phyloP scores from a whole-genome alignment of 2,329 filamentous ascomycete genomes.

The Sphaerulina populicola region DNA sequence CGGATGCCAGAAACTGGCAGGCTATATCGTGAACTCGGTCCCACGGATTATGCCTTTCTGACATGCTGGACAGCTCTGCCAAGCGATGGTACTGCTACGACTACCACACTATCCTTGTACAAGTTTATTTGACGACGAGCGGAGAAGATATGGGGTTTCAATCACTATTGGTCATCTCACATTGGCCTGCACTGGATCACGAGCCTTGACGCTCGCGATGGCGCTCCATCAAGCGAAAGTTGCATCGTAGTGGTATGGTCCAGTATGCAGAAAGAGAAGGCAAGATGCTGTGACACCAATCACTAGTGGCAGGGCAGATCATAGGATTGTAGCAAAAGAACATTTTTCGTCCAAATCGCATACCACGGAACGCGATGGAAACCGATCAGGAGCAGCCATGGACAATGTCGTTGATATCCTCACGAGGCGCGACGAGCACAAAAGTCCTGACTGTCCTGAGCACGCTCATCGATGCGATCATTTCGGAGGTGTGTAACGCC shows the following conservation, averaged over 20 bases:
- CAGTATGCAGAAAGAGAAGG: too few relatives aligned
- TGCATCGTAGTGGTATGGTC: background rate
- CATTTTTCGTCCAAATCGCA: background rate
- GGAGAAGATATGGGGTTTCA: background rate
- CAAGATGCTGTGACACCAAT: too few relatives aligned
- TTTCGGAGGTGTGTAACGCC: background rate
- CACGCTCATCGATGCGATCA: background rate
- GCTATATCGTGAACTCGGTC: too few relatives aligned
- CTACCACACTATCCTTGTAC: background rate
- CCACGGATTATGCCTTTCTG: background rate
- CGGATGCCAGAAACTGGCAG: too few relatives aligned
- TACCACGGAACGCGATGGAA: background rate
- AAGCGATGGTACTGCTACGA: background rate
- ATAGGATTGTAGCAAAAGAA: background rate
- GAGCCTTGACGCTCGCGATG: background rate
- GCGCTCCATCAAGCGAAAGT: background rate
- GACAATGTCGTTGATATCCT: background rate
- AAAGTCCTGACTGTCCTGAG: background rate
- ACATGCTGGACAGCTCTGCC: too few relatives aligned
- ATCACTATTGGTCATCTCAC: background rate
- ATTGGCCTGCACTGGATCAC: background rate
- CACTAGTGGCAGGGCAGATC: too few relatives aligned
- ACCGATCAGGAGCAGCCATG: background rate
- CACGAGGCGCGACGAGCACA: background rate
- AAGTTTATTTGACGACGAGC: background rate